A percentile compares a stretch with the other conserved stretches of the same genome.
Evolutionary conservation across 225 moss, liverwort and hornwort genomes (phyloP).

Genomic region (Marchantia polymorpha): DNA sequence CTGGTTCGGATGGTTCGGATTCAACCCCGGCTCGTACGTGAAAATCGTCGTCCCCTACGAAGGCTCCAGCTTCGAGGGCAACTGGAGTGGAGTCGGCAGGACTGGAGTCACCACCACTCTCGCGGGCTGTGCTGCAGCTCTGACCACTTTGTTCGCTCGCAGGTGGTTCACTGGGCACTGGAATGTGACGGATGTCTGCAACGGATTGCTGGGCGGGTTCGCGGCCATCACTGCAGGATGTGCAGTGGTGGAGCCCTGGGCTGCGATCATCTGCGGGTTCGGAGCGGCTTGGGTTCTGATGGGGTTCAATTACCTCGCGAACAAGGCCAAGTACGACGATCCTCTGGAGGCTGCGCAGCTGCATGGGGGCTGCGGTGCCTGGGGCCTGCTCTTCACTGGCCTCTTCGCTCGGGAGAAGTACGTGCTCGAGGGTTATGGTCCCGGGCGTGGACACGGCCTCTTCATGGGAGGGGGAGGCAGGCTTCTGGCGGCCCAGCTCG

Average conservation of each 20-base stretch:
- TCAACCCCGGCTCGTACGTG: conserved; percentile 60
- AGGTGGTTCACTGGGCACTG: conserved; percentile 61
- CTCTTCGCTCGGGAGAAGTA: conserved; percentile 62
- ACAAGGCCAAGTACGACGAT: conserved; percentile 52
- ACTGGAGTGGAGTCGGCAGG: conserved; percentile 59
- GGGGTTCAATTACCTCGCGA: conserved; percentile 50
- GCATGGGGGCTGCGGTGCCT: conserved; percentile 69
- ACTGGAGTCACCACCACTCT: conserved; percentile 63
- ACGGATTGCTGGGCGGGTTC: conserved; percentile 62
- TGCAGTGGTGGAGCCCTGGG: conserved; percentile 64
- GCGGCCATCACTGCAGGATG: conserved; percentile 67
- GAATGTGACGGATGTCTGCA: conserved; percentile 67
- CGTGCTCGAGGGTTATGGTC: conserved; percentile 30
- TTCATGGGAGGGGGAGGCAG: conserved; percentile 66
- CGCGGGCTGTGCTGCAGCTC: conserved; percentile 51
- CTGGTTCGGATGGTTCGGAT: conserved; percentile 82
- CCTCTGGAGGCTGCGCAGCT: conserved; percentile 72
- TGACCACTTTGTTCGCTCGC: conserved; percentile 60
- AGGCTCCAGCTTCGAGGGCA: conserved; percentile 29
- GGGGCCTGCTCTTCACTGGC: conserved; percentile 60
- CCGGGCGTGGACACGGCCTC: conserved; percentile 32
- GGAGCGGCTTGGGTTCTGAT: conserved; percentile 63
- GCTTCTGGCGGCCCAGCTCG: conserved; percentile 52
- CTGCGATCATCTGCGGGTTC: conserved; percentile 58
- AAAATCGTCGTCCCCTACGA: no score